Base-by-base conservation (phyloP, 495 filamentous ascomycete species). In the Thermothielavioides terrestris region DNA sequence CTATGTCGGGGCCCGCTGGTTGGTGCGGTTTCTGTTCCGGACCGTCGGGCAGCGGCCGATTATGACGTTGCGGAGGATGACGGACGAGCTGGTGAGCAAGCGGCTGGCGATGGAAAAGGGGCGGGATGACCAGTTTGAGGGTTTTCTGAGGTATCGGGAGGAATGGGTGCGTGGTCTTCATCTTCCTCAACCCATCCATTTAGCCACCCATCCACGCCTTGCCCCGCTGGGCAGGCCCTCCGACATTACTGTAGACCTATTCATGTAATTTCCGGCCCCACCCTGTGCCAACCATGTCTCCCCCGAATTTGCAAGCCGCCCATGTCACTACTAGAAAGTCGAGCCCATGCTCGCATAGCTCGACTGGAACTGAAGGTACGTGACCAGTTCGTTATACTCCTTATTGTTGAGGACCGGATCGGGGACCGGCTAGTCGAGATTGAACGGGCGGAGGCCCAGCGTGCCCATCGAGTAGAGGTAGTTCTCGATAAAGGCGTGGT, bases 61-160 rank as follows among this genome's bases (percentile, higher is more conserved):
- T 10, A 20, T 12, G 6, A 20, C n/a, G 15, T 6, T 37, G 22
- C 21, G 22, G 26, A 21, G 3, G n/a, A 21, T 48, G 31, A 20
- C 59, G 7, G 41, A 52, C 17, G 22, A 46, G 5, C 62, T 64
- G 40, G 47, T 71, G 48, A 38, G 36, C 6, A 47, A 57, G 22
- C 56, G 68, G 22, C 58, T 71, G 54, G 56, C 34, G 4, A 42
- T 58, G 17, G 49, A 26, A 2, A 38, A 56, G 42, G 66, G 58
- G 11, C 60, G 68, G 25, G 48, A 58, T 6, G 70, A 72, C 46
- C 25, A 73, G 12, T 70, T 71, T 25, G 67, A 70, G 40, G 67
- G 68, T 0, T 46, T 74, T 18, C 35, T 73, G 5, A 58, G 55
- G 18, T 59, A 64, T 30, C 64, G 64, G 25, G 56, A 64, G 22